These are phyloP conservation scores for Tetrahymena malaccensis DNA, from an alignment of 73 alveolate species.

Conservation along the genomic window DNA sequence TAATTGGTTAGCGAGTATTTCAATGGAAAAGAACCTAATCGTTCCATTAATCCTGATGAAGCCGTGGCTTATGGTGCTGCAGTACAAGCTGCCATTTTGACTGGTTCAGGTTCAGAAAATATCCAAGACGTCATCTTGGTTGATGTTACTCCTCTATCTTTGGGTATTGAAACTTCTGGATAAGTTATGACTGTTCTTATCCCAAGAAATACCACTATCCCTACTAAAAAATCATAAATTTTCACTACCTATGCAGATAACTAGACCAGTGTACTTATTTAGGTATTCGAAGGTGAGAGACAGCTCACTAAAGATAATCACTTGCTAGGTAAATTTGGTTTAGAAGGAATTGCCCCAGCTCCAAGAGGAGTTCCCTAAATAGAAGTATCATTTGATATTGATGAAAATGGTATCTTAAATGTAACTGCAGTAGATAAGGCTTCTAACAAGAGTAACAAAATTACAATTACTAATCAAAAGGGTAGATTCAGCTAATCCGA, in stretches of 20 bases:
- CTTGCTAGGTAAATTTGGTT: conserved; percentile 91
- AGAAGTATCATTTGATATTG: conserved; percentile 90
- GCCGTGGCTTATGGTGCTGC: conserved; percentile 99
- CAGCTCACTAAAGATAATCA: conserved; percentile 97
- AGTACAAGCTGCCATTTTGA: conserved; percentile 95
- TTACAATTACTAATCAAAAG: conserved; percentile 93
- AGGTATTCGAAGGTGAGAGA: conserved; percentile 97
- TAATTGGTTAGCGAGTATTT: conserved; percentile 91
- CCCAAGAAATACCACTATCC: conserved; percentile 96
- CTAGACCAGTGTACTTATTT: conserved; percentile 86
- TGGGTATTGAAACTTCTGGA: conserved; percentile 99
- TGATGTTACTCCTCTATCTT: conserved; percentile 95
- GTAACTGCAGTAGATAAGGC: conserved; percentile 91
- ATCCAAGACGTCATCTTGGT: conserved; percentile 81
- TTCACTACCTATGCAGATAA: conserved; percentile 97
- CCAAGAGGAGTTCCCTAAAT: conserved; percentile 98
- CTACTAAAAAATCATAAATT: conserved; percentile 94
- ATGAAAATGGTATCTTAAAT: conserved; percentile 75
- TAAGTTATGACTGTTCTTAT: conserved; percentile 98
- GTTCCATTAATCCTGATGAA: conserved; percentile 98
- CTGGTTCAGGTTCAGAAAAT: conserved; percentile 91
- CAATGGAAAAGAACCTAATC: conserved; percentile 96
- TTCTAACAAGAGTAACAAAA: conserved; percentile 78
- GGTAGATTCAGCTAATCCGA: conserved; percentile 94
- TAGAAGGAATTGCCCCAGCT: conserved; percentile 94